phyloP scores from a whole-genome alignment of 2,329 filamentous ascomycete genomes.

The Aspergillus vadensis region DNA sequence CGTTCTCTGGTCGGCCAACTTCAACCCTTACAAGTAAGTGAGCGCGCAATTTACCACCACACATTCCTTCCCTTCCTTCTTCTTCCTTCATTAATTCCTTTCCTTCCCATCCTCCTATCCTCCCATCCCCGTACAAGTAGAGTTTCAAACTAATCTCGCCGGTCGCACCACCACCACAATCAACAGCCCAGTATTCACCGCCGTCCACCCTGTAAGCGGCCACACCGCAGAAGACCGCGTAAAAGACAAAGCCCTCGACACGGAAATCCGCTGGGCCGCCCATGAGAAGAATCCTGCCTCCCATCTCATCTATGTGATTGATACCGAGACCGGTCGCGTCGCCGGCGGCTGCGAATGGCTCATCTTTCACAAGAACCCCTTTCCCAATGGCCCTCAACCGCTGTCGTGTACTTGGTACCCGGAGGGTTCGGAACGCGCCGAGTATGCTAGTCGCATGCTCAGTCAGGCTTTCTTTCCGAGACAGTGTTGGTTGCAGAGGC shows the following conservation, averaged over 20 bases:
- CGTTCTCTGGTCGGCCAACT: conserved; percentile 20
- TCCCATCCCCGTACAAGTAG: not conserved
- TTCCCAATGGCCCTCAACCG: conserved; percentile 19
- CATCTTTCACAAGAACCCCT: conserved; percentile 21
- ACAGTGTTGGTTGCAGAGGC: conserved; percentile 18
- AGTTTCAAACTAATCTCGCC: not conserved
- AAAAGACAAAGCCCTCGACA: conserved; percentile 19
- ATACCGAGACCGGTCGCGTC: conserved; percentile 16
- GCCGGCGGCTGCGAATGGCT: conserved; percentile 22
- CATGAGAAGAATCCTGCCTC: conserved; percentile 16
- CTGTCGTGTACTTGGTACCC: conserved; percentile 23
- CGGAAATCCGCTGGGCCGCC: conserved; percentile 18
- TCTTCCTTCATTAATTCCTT: not conserved
- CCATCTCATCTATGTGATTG: conserved; percentile 18
- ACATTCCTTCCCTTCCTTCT: not conserved
- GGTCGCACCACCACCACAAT: not conserved
- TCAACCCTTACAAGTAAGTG: conserved; percentile 18
- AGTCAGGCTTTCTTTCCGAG: conserved; percentile 17
- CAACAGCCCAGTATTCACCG: conserved; percentile 19
- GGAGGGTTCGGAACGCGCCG: conserved; percentile 20
- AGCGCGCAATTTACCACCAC: too few relatives aligned
- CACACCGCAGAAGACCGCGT: conserved; percentile 17
- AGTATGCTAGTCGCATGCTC: conserved; percentile 16
- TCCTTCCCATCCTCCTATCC: not conserved
- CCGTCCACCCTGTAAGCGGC: conserved; percentile 19